phyloP scores from a whole-genome alignment of 768 basidiomycete genomes.

The Russula dissimulans region DNA sequence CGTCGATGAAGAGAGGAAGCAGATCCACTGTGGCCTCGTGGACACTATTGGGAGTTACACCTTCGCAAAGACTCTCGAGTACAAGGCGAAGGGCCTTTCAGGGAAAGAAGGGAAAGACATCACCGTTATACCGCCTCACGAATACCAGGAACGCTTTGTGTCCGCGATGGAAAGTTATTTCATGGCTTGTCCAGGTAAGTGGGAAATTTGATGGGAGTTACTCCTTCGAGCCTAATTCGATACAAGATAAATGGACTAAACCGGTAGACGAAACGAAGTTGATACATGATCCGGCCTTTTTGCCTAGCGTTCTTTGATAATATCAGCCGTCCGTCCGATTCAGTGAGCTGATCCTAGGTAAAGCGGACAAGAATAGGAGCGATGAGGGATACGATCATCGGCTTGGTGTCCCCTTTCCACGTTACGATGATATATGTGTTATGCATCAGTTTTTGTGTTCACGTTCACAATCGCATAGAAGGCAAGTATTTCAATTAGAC shows the following conservation, averaged over 20 bases:
- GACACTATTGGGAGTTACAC: conserved; percentile 85
- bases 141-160: conserved; percentile 73
- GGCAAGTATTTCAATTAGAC: background rate
- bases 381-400: background rate
- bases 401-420: background rate
- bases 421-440: background rate
- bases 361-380: too few species aligned
- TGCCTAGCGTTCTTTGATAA: conserved; percentile 29
- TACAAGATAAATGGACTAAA: conserved; percentile 32
- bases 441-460: background rate
- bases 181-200: conserved; percentile 60
- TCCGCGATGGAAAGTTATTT: conserved; percentile 68
- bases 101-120: conserved; percentile 56
- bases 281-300: conserved; percentile 22
- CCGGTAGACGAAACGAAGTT: conserved; percentile 27
- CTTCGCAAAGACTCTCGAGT: conserved; percentile 79
- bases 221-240: background rate
- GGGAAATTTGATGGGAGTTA: conserved; percentile 1
- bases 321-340: too few species aligned
- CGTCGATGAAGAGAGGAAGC: conserved; percentile 53
- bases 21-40: conserved; percentile 71
- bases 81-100: conserved; percentile 66
- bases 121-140: conserved; percentile 70
- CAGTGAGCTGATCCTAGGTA: too few species aligned
- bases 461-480: background rate